Evolutionary conservation across 1,284 basidiomycete species (phyloP), one percentile per base, ranked within the genome.

Genomic region (Sporisorium reilianum): DNA sequence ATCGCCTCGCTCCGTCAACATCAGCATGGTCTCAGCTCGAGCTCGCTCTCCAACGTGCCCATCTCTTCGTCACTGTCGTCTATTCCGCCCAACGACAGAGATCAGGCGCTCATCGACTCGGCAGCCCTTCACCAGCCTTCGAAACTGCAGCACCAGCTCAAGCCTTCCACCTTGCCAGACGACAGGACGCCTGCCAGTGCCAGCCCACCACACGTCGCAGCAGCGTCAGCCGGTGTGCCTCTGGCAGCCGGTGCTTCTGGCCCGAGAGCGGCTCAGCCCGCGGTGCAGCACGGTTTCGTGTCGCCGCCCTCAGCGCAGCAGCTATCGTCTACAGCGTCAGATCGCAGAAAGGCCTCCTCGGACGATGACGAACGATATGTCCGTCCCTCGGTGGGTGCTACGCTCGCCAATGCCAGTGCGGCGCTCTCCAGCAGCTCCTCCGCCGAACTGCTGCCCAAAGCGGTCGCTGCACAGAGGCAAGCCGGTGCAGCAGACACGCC

Each of bases 391-490:
- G 74, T 75, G 6, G 64, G 61, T 14, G 55, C 54, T 2, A 78
- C 72, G 16, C 75, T 80, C 20, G 65, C 63, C 22, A 67, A 66
- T 20, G 78, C 78, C 26, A 72, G 64, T 20, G 71, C 67, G 3
- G 69, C 78, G 6, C 70, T 80, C 4, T 71, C 75, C 22, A 70
- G 71, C 53, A 72, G 72, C 61, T 70, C 75, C 18, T 77, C 77
- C 5, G 53, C 59, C 4, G 77, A 79, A 26, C 55, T 79, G 0
- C 49, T 69, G 16, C 73, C 72, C 58, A 75, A 77, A 48, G 57
- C 51, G 16, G 55, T 77, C 26, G 65, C 48, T 11, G 65, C 63
- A 38, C 64, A 72, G 45, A 64, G 62, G 40, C 65, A 69, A 32
- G 34, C 40, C 10, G 54, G 55, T 16, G 8, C 64, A 42, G 34